Conservation (phyloP, 257 asterid genomes). For the Orobanche coerulescens region DNA sequence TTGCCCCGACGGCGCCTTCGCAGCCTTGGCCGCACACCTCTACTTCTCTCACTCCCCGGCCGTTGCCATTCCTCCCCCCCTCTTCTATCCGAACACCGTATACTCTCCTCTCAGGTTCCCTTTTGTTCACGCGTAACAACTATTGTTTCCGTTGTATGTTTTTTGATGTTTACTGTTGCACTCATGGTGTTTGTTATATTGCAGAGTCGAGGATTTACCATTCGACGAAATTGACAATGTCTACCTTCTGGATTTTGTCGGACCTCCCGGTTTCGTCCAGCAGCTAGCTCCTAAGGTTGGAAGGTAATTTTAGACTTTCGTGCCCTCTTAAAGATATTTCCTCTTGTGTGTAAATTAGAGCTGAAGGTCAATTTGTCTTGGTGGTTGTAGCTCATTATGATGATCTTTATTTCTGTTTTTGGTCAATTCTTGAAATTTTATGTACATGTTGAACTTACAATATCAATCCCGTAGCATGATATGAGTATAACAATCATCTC, state of each 20-base stretch:
- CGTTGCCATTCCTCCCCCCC: constrained; percentile 24
- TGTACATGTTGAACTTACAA: no score
- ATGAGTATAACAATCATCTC: no score
- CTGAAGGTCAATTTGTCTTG: background rate
- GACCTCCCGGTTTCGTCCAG: constrained; percentile 69
- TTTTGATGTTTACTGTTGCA: background rate
- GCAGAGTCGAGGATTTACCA: constrained; percentile 72
- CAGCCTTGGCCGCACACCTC: constrained; percentile 88
- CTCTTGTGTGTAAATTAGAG: background rate
- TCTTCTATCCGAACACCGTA: constrained; percentile 78
- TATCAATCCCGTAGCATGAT: no score
- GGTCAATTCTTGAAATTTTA: constrained; percentile 17
- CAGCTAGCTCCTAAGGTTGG: constrained; percentile 51
- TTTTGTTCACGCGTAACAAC: background rate
- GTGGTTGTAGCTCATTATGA: constrained; percentile 17
- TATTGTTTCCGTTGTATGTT: background rate
- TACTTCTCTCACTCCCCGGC: constrained; percentile 48
- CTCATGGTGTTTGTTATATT: constrained; percentile 19
- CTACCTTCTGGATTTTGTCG: constrained; percentile 90
- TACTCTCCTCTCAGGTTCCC: constrained; percentile 63
- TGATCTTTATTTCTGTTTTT: constrained; percentile 8
- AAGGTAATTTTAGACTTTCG: constrained; percentile 27
- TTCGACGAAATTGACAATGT: constrained; percentile 47
- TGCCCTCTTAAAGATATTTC: background rate
- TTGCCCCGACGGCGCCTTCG: constrained; percentile 91